A percentile compares a stretch with the other conserved stretches of the same genome.
phyloP scores from a whole-genome alignment of 2,329 filamentous ascomycete species.

The Nemania serpens region DNA sequence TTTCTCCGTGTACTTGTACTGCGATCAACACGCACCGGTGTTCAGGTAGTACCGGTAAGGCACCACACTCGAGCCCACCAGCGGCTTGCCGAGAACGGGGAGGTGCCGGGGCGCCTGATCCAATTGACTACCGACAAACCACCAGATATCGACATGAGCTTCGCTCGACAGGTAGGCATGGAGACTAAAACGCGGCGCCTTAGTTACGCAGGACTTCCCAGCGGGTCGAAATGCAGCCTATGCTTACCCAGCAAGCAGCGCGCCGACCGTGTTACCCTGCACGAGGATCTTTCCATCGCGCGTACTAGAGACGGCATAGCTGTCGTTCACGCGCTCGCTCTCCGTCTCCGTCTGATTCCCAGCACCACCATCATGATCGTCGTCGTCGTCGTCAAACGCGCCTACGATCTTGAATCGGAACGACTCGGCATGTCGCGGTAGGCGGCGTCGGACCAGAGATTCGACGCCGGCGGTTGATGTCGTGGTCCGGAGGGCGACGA shows the following conservation, averaged over 20 bases:
- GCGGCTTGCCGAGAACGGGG: constrained; percentile 16
- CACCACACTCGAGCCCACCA: constrained; percentile 25
- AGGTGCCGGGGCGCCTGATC: constrained; percentile 22
- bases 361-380: not conserved
- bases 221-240: not conserved
- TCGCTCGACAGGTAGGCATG: constrained; percentile 26
- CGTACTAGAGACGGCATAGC: constrained; percentile 23
- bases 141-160: constrained; percentile 29
- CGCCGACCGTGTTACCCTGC: constrained; percentile 24
- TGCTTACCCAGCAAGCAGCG: constrained; percentile 24
- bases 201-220: not conserved
- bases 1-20: not conserved
- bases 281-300: constrained; percentile 23
- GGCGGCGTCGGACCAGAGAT: constrained; percentile 24
- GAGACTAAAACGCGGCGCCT: constrained; percentile 12
- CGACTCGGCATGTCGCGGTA: constrained; percentile 20
- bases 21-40: constrained; percentile 20
- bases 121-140: constrained; percentile 29
- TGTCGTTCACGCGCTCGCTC: constrained; percentile 22
- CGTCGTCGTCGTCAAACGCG: too few species aligned
- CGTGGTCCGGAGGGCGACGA: constrained; percentile 13
- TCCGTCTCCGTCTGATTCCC: not conserved
- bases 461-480: constrained; percentile 24
- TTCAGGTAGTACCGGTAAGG: constrained; percentile 31
- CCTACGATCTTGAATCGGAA: constrained; percentile 25